Evolutionary conservation across 208 protist genomes (phyloP).

Genomic region (Leishmania tarentolae): DNA sequence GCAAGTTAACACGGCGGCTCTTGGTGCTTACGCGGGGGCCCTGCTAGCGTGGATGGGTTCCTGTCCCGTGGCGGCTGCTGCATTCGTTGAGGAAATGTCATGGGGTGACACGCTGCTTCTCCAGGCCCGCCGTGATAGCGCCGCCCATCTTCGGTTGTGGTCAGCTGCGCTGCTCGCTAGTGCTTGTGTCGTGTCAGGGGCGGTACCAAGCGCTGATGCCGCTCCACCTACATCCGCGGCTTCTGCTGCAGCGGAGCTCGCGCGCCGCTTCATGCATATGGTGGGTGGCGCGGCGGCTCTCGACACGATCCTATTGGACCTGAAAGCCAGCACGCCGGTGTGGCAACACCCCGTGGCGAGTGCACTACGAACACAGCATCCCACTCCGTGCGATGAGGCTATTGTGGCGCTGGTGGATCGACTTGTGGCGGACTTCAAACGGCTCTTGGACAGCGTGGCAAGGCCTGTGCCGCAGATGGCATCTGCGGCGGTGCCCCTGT

Average conservation of each 20-base stretch:
- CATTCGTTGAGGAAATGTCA: conserved; percentile 42
- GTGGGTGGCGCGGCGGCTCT: conserved; percentile 60
- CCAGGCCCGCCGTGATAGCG: conserved; percentile 43
- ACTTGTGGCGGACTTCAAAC: conserved; percentile 38
- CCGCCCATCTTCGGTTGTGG: conserved; percentile 71
- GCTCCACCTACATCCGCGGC: conserved; percentile 2
- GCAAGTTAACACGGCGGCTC: conserved; percentile 61
- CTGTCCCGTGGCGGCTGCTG: conserved; percentile 18
- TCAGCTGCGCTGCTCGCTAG: conserved; percentile 58
- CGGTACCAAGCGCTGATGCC: not conserved
- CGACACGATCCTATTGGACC: conserved; percentile 78
- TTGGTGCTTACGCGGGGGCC: conserved; percentile 60
- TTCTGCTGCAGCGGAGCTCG: conserved; percentile 25
- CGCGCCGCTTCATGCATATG: conserved; percentile 53
- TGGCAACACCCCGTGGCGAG: conserved; percentile 60
- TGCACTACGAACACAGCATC: conserved; percentile 45
- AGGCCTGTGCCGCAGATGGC: not conserved
- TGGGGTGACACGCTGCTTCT: conserved; percentile 54
- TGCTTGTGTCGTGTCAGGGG: conserved; percentile 35
- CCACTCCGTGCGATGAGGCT: conserved; percentile 57
- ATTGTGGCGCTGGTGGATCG: conserved; percentile 33
- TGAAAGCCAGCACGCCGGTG: conserved; percentile 53
- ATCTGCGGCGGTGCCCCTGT: not conserved
- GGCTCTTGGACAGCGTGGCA: conserved; percentile 14
- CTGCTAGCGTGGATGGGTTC: conserved; percentile 52